Evolutionary conservation across 139 green algal species (phyloP), one percentile per base, ranked within the genome.

Genomic region (Haematococcus lacustris): DNA sequence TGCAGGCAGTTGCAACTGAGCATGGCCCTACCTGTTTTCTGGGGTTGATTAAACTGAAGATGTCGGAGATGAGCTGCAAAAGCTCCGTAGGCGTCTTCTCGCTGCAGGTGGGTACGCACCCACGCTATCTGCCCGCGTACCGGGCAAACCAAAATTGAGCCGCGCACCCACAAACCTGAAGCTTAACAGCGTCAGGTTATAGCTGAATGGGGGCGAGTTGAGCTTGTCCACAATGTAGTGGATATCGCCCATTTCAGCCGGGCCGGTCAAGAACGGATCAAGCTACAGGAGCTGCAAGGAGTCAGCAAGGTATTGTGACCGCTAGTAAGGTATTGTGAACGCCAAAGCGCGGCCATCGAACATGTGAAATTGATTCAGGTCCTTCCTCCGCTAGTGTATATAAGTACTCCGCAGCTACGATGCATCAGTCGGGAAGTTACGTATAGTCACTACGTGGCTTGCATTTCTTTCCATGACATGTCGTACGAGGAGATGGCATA

Each of bases 221-320:
- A 89, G 73, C 71, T 85, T 86, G 64, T 88, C 82, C 0, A 88
- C 82, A 1, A 89, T 85, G 62, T 86, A 87, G 43, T 83, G 79
- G 1, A 84, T 53, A 65, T 88, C 82, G 17, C 64, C 75, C 73
- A 84, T 83, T 35, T 35, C n/a, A n/a, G n/a, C n/a, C n/a, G n/a
- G n/a, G n/a, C n/a, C n/a, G n/a, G n/a, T n/a, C n/a, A n/a, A n/a
- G n/a, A n/a, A n/a, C n/a, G n/a, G n/a, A n/a, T n/a, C n/a, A n/a
- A n/a, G n/a, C n/a, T n/a, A n/a, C n/a, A n/a, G n/a, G n/a, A n/a
- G n/a, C n/a, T n/a, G n/a, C n/a, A n/a, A n/a, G n/a, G n/a, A n/a
- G n/a, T n/a, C n/a, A n/a, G n/a, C n/a, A n/a, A n/a, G n/a, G n/a
- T n/a, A n/a, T n/a, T n/a, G n/a, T n/a, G n/a, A n/a, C n/a, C n/a